Evolutionary conservation across 116 monocot genomes (phyloP).

Genomic region (Thalassia testudinum): DNA sequence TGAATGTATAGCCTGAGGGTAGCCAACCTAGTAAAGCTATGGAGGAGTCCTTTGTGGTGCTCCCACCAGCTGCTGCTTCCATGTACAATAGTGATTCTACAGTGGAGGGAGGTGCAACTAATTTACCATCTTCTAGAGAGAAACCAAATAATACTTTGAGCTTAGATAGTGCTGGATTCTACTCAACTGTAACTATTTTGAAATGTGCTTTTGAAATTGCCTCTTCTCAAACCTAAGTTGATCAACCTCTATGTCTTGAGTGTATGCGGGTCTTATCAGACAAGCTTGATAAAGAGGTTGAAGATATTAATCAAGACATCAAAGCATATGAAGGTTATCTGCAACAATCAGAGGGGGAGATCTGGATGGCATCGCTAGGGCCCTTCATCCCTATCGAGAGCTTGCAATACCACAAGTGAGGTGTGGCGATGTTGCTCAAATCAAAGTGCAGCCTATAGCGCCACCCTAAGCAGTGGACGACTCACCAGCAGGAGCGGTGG

Average conservation of each 20-base stretch:
- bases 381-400: no score
- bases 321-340: conserved; percentile 85
- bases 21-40: conserved; percentile 38
- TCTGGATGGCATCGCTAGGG: no score
- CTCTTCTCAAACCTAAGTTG: conserved; percentile 82
- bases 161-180: conserved; percentile 20
- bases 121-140: conserved; percentile 9
- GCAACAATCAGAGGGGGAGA: conserved; percentile 47
- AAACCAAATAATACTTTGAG: conserved; percentile 20
- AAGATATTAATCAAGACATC: conserved; percentile 88
- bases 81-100: conserved; percentile 54
- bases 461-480: no score
- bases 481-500: no score
- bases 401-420: no score
- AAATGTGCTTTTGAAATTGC: conserved; percentile 90
- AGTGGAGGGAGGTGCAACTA: conserved; percentile 23
- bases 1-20: conserved; percentile 12
- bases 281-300: conserved; percentile 87
- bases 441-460: no score
- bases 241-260: conserved; percentile 92
- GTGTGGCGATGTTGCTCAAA: no score
- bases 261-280: conserved; percentile 86
- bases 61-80: conserved; percentile 85
- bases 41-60: conserved; percentile 85
- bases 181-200: conserved; percentile 64